A percentile compares a stretch with the other conserved stretches of the same genome.
Evolutionary conservation across 345 rosid genomes (phyloP).

Genomic region (Populus pruinosa): DNA sequence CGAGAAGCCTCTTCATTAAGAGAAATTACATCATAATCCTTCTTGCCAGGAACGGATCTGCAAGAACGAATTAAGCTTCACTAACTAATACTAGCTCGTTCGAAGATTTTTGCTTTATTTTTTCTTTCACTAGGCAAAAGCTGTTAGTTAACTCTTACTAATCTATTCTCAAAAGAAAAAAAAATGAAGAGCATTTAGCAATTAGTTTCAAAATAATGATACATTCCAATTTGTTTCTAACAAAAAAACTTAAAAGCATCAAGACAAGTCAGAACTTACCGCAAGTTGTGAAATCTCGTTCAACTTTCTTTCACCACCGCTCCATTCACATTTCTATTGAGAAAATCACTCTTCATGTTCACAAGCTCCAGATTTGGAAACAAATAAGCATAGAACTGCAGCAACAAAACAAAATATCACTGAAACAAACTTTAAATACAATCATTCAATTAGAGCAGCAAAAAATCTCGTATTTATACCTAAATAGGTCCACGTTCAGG

Average conservation of each 20-base stretch:
- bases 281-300: constrained; percentile 95
- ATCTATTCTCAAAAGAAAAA: not conserved
- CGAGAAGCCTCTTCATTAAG: not conserved
- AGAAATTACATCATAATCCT: not conserved
- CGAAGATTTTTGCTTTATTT: not conserved
- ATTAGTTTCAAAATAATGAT: not conserved
- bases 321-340: constrained; percentile 95
- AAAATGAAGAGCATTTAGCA: no score
- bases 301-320: constrained; percentile 97
- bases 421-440: not conserved
- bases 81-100: not conserved
- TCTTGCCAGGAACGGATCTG: not conserved
- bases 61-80: not conserved
- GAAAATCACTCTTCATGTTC: constrained; percentile 89
- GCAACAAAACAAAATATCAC: constrained; percentile 13
- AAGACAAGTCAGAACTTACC: constrained; percentile 30
- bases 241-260: not conserved
- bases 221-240: not conserved
- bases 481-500: constrained; percentile 89
- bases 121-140: not conserved
- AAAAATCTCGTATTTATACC: constrained; percentile 33
- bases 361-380: constrained; percentile 74
- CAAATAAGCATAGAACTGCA: constrained; percentile 81
- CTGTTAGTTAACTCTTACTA: not conserved
- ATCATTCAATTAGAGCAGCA: not conserved